Evolutionary conservation across 1,284 basidiomycete genomes (phyloP), one percentile per base, ranked within the genome.

Genomic region (Amylostereum areolatum): DNA sequence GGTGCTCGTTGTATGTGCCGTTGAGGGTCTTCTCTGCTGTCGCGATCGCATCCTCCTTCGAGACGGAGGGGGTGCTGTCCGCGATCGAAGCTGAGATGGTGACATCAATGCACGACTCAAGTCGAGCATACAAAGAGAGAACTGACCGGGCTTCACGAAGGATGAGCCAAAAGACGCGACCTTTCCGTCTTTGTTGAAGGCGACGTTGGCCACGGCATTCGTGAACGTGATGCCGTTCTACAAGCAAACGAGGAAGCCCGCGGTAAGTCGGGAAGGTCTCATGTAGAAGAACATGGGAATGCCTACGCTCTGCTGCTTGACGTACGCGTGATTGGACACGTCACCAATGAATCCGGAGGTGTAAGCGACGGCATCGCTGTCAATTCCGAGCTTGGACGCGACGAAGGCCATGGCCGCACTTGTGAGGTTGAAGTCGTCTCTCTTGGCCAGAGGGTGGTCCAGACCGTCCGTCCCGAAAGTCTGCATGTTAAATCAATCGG

Each of bases 141-240:
- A n/a, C n/a, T n/a, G n/a, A n/a, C n/a, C n/a, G n/a, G n/a, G n/a
- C n/a, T n/a, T n/a, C n/a, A n/a, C n/a, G n/a, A n/a, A n/a, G n/a
- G n/a, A n/a, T n/a, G n/a, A n/a, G n/a, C n/a, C n/a, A n/a, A n/a
- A n/a, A n/a, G n/a, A n/a, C n/a, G n/a, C n/a, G n/a, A n/a, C n/a
- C n/a, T n/a, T n/a, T n/a, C n/a, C n/a, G n/a, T n/a, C n/a, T n/a
- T n/a, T n/a, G n/a, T n/a, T n/a, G n/a, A n/a, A n/a, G n/a, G n/a
- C n/a, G n/a, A 72, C 58, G 8, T 66, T 49, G 4, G 74, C 64
- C 7, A 74, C 73, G 7, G 73, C 71, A 54, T 76, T 75, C 6
- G 69, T 64, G 47, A 76, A 63, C 4, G 66, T 63, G 47, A 75
- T 59, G 24, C 68, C 69, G 49, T 72, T 63, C 70, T 72, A 41